These are phyloP conservation scores for Eimeria mitis DNA, from an alignment of 169 alveolate species.

Conservation along the genomic window DNA sequence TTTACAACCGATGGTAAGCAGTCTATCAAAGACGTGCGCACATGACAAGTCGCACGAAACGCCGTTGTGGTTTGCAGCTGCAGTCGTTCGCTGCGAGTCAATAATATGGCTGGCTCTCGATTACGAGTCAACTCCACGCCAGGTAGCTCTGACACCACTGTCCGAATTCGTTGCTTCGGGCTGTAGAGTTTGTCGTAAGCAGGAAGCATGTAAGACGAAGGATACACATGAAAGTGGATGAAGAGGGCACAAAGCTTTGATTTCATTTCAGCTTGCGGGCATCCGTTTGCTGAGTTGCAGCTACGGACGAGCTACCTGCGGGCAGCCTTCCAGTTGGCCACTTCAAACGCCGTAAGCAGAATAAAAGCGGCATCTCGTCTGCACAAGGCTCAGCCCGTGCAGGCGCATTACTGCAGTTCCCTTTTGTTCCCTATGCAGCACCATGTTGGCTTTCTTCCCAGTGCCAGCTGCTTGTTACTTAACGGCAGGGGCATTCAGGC, in stretches of 20 bases:
- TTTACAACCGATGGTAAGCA: slow-evolving; percentile 86
- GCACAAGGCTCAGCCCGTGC: background rate
- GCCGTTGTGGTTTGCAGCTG: background rate
- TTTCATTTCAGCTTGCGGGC: background rate
- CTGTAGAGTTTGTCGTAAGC: background rate
- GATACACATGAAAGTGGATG: background rate
- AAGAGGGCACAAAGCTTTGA: background rate
- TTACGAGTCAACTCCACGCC: too few relatives aligned
- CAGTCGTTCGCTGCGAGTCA: background rate
- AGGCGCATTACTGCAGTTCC: background rate
- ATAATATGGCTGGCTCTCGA: background rate
- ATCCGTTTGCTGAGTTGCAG: slow-evolving; percentile 28
- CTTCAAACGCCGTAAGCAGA: slow-evolving; percentile 76
- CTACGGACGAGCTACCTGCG: slow-evolving; percentile 89
- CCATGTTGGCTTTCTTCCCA: background rate
- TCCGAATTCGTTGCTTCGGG: background rate
- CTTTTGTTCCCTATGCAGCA: background rate
- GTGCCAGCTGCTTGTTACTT: background rate
- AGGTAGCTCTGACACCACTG: background rate
- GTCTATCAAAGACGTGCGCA: background rate
- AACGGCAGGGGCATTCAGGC: background rate
- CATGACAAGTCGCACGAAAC: background rate
- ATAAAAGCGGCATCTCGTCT: background rate
- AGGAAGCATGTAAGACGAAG: background rate
- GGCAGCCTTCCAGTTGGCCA: slow-evolving; percentile 88